A percentile compares a stretch with the other conserved stretches of the same genome.
phyloP scores from a whole-genome alignment of 139 green algal species.

The Edaphochlamys debaryana region DNA sequence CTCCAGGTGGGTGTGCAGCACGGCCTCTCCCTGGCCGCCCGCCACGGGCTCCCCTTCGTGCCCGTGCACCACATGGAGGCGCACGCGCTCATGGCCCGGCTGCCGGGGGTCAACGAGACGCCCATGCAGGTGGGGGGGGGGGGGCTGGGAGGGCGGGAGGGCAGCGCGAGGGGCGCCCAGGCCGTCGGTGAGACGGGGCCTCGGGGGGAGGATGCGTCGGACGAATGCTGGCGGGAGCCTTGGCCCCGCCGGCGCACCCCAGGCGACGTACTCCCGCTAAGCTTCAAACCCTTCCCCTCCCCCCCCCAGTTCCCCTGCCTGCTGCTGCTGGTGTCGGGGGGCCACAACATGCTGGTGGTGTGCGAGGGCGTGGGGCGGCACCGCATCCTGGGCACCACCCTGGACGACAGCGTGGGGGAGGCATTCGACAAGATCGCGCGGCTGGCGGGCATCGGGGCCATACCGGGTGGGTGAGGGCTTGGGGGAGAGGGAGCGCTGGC shows the following conservation, averaged over 20 bases:
- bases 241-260: no score
- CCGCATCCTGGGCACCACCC: constrained; percentile 61
- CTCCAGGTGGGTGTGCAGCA: constrained; percentile 55
- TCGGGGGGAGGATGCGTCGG: no score
- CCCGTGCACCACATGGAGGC: constrained; percentile 96
- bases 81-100: constrained; percentile 82
- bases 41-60: constrained; percentile 75
- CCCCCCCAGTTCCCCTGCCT: constrained; percentile 76
- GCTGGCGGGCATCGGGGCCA: constrained; percentile 76
- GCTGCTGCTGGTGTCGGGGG: constrained; percentile 85
- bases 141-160: not conserved
- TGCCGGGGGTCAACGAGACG: constrained; percentile 34
- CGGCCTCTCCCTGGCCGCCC: constrained; percentile 61
- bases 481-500: no score
- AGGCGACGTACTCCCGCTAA: no score
- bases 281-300: not conserved
- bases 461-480: constrained; percentile 56
- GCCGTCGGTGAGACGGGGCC: no score
- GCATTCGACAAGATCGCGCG: constrained; percentile 95
- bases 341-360: constrained; percentile 93
- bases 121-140: constrained; percentile 28
- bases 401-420: constrained; percentile 69
- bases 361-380: constrained; percentile 61
- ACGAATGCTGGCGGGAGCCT: no score
- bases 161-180: no score